Conservation (phyloP, 495 filamentous ascomycete genomes). For the Neurospora sp. region DNA sequence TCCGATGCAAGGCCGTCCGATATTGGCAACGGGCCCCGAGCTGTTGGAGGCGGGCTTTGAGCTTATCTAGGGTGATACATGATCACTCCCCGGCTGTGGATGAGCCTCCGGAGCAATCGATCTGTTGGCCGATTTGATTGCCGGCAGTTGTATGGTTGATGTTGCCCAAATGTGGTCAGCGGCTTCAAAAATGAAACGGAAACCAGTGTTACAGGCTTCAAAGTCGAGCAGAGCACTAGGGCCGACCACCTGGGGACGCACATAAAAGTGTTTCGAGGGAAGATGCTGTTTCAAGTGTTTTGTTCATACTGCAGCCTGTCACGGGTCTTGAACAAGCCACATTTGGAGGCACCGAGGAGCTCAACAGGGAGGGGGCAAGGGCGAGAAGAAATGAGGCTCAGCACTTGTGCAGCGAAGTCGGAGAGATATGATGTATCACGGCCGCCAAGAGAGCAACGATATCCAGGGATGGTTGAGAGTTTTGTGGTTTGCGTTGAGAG, state of each 20-base stretch:
- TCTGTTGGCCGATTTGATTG: neutral
- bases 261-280: neutral
- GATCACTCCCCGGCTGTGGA: neutral
- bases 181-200: neutral
- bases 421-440: neutral
- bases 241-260: neutral
- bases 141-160: neutral
- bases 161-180: neutral
- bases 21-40: conserved; percentile 32
- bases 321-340: neutral
- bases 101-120: neutral
- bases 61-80: conserved; percentile 10
- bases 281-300: neutral
- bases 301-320: neutral
- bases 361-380: neutral
- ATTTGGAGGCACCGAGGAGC: neutral
- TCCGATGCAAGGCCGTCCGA: conserved; percentile 44
- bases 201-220: neutral
- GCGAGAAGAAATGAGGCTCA: neutral
- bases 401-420: neutral
- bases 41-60: conserved; percentile 40
- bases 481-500: neutral
- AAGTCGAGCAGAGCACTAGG: neutral
- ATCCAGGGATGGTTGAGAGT: neutral
- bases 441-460: neutral